Evolutionary conservation across 2,329 filamentous ascomycete genomes (phyloP).

Genomic region (Aaosphaeria arxii): DNA sequence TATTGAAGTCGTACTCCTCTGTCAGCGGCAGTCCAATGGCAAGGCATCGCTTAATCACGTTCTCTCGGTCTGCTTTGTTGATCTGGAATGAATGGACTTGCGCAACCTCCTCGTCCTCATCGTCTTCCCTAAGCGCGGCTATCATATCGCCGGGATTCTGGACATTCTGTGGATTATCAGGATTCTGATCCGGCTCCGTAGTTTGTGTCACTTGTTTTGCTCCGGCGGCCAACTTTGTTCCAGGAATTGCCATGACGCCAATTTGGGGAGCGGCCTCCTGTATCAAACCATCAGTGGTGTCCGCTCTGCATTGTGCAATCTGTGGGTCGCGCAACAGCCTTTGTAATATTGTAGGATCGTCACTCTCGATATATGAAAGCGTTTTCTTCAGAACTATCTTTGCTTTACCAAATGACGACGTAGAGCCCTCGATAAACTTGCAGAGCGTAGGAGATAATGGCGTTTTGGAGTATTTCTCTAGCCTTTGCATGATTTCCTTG

Average conservation of each 20-base stretch:
- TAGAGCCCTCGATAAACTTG: constrained; percentile 77
- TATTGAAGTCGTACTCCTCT: constrained; percentile 96
- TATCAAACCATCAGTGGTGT: constrained; percentile 69
- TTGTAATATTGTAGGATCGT: constrained; percentile 82
- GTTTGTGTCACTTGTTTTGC: constrained; percentile 63
- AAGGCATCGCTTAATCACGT: constrained; percentile 84
- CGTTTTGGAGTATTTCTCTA: constrained; percentile 87
- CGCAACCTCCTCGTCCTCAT: constrained; percentile 83
- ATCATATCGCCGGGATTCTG: constrained; percentile 59
- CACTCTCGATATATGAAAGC: constrained; percentile 89
- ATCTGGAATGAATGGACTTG: constrained; percentile 95
- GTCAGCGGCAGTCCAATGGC: constrained; percentile 83
- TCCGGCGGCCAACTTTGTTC: constrained; percentile 88
- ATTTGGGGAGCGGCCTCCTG: constrained; percentile 82
- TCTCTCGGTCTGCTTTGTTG: constrained; percentile 74
- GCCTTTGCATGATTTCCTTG: constrained; percentile 82
- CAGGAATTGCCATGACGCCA: constrained; percentile 84
- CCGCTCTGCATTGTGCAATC: constrained; percentile 76
- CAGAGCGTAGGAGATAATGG: constrained; percentile 78
- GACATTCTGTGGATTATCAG: constrained; percentile 21
- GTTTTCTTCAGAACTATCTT: constrained; percentile 94
- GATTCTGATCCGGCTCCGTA: constrained; percentile 1
- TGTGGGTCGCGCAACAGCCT: constrained; percentile 79
- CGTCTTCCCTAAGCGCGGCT: constrained; percentile 61
- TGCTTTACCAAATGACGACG: constrained; percentile 90